Conservation (phyloP, 768 basidiomycete species). For the Macrolepiota fuliginosa region DNA sequence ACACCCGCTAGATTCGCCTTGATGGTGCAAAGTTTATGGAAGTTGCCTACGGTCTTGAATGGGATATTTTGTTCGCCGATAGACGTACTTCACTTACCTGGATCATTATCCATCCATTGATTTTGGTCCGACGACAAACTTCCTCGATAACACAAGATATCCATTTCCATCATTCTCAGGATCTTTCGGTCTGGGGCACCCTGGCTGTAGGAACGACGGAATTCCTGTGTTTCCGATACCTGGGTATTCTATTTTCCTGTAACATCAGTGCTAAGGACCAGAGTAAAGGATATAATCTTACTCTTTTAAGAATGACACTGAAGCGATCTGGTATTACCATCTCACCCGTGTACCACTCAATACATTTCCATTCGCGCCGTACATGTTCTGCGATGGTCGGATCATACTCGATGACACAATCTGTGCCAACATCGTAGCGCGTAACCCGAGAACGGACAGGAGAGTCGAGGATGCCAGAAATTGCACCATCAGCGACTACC, state of each 20-base stretch:
- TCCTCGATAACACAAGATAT: conserved; percentile 5
- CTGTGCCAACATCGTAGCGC: conserved; percentile 46
- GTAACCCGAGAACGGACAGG: conserved; percentile 47
- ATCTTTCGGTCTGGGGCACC: background rate
- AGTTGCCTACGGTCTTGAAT: conserved; percentile 20
- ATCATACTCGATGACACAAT: conserved; percentile 35
- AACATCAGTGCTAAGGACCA: background rate
- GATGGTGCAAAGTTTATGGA: conserved; percentile 27
- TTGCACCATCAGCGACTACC: conserved; percentile 53
- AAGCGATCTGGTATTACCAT: conserved; percentile 38
- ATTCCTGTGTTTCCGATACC: conserved; percentile 44
- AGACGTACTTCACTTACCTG: background rate
- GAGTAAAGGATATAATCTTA: conserved; percentile 14
- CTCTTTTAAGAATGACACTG: conserved; percentile 40
- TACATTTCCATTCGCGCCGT: conserved; percentile 25
- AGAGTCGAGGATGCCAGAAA: conserved; percentile 42
- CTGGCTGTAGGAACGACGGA: conserved; percentile 14
- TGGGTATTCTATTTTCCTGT: conserved; percentile 35
- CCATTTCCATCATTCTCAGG: background rate
- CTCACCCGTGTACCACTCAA: conserved; percentile 37
- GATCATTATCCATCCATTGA: conserved; percentile 10
- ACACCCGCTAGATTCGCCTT: conserved; percentile 26
- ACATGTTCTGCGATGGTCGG: conserved; percentile 37
- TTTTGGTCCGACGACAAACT: background rate
- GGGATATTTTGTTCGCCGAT: background rate